phyloP scores from a whole-genome alignment of 805 yeast species.

The Zygosaccharomyces siamensis region DNA sequence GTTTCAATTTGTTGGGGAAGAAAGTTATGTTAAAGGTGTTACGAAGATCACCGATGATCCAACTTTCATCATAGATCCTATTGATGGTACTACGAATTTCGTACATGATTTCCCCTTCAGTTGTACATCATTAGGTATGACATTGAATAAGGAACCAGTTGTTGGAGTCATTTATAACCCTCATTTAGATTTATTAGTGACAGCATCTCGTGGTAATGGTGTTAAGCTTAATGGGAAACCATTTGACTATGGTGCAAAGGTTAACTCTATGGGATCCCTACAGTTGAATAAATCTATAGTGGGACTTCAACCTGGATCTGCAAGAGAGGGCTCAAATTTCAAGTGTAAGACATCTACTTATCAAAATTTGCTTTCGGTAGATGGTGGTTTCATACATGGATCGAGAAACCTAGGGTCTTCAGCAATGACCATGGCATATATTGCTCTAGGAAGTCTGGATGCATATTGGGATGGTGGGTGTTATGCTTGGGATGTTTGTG shows the following conservation, averaged over 20 bases:
- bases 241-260: constrained; percentile 56
- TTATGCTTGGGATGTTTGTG: constrained; percentile 68
- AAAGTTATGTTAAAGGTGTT: constrained; percentile 47
- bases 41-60: constrained; percentile 46
- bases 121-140: constrained; percentile 59
- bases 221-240: constrained; percentile 45
- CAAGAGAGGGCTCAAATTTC: constrained; percentile 80
- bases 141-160: constrained; percentile 44
- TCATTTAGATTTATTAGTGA: constrained; percentile 46
- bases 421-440: constrained; percentile 55
- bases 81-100: constrained; percentile 60
- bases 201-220: constrained; percentile 53
- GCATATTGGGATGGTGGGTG: constrained; percentile 69
- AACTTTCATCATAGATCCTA: constrained; percentile 58
- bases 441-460: constrained; percentile 56
- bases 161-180: constrained; percentile 66
- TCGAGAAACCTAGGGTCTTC: constrained; percentile 61
- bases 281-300: constrained; percentile 82
- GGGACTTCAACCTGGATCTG: constrained; percentile 84
- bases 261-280: constrained; percentile 75
- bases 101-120: constrained; percentile 57
- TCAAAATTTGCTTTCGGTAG: constrained; percentile 75
- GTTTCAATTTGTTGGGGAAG: constrained; percentile 57
- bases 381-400: constrained; percentile 86
- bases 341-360: constrained; percentile 79